phyloP scores from a whole-genome alignment of 108 stramenopile genomes.

The Nitzschia sp. region DNA sequence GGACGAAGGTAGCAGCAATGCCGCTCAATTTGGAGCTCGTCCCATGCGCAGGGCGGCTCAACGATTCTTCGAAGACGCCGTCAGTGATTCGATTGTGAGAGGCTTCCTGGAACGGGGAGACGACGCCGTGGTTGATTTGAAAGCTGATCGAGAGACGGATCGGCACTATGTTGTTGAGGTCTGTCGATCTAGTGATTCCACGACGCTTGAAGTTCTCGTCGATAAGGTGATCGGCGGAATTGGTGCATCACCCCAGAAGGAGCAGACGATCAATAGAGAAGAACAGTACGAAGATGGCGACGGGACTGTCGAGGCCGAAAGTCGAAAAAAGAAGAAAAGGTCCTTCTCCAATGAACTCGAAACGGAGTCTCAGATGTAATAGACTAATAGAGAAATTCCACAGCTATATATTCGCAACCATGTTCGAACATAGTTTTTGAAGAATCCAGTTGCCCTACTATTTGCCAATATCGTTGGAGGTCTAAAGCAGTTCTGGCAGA shows the following conservation, averaged over 20 bases:
- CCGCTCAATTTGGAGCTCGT: constrained; percentile 84
- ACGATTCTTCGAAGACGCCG: constrained; percentile 83
- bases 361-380: not conserved
- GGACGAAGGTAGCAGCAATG: constrained; percentile 70
- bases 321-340: constrained; percentile 22
- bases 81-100: constrained; percentile 83
- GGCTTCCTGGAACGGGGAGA: constrained; percentile 78
- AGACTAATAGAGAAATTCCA: no score
- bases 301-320: no score
- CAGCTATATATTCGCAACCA: no score
- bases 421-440: no score
- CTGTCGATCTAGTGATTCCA: constrained; percentile 12
- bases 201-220: constrained; percentile 23
- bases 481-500: no score
- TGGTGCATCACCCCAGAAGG: constrained; percentile 1
- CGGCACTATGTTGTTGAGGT: constrained; percentile 25
- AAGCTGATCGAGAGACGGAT: not conserved
- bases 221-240: constrained; percentile 33
- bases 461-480: no score
- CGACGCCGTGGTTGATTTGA: constrained; percentile 44
- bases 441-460: no score
- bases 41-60: constrained; percentile 86
- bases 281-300: not conserved
- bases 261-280: not conserved
- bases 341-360: not conserved